phyloP scores from a whole-genome alignment of 139 green algal species.

The Klebsormidium nitens region DNA sequence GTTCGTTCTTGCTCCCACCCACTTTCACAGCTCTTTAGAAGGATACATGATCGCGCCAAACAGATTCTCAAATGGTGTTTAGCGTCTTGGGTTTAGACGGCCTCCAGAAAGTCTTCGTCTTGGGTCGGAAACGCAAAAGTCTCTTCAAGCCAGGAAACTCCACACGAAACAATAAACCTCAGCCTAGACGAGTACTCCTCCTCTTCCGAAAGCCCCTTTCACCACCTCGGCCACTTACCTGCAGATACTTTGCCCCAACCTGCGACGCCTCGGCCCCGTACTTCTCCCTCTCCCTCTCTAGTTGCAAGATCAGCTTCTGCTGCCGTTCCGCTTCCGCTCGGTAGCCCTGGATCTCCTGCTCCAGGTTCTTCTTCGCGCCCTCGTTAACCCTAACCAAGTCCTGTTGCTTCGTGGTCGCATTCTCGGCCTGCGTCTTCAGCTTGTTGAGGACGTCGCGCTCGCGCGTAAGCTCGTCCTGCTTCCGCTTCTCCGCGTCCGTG shows the following conservation, averaged over 20 bases:
- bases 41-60: too few species aligned
- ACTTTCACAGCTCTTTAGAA: too few species aligned
- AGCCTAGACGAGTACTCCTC: too few species aligned
- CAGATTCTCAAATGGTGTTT: too few species aligned
- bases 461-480: conserved; percentile 72
- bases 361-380: conserved; percentile 75
- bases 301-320: conserved; percentile 56
- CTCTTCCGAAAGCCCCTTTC: too few species aligned
- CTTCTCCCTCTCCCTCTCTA: conserved; percentile 81
- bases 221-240: conserved; percentile 19
- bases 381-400: conserved; percentile 84
- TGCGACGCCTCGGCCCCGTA: conserved; percentile 70
- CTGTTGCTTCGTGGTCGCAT: conserved; percentile 66
- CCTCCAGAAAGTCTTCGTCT: too few species aligned
- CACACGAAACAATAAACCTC: too few species aligned
- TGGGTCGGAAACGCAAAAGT: too few species aligned
- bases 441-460: conserved; percentile 87
- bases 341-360: conserved; percentile 77
- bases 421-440: conserved; percentile 73
- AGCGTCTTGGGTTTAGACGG: too few species aligned
- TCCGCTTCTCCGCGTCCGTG: conserved; percentile 60
- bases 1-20: too few species aligned
- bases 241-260: conserved; percentile 63
- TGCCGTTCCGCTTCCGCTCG: conserved; percentile 68
- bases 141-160: too few species aligned